phyloP scores from a whole-genome alignment of 2,329 filamentous ascomycete genomes.

The Knoxdaviesia proteae region DNA sequence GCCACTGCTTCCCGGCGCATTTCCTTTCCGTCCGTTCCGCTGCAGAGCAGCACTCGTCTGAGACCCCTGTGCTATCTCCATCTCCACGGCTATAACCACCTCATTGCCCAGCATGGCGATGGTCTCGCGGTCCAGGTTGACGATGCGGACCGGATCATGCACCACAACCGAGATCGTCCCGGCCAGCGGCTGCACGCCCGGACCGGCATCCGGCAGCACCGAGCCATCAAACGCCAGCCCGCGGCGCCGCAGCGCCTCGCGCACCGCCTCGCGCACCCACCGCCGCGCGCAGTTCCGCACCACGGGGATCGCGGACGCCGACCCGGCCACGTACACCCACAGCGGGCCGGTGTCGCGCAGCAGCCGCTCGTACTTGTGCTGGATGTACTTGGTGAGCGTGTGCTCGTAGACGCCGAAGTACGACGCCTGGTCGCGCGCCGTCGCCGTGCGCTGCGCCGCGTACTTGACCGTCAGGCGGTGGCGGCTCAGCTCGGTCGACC shows the following conservation, averaged over 20 bases:
- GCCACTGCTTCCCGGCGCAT: too few species aligned
- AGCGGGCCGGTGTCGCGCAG: constrained; percentile 2
- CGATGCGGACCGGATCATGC: neutral
- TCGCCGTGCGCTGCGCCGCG: constrained; percentile 1
- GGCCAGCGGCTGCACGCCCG: too few species aligned
- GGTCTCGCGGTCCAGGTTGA: neutral
- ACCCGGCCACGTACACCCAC: constrained; percentile 4
- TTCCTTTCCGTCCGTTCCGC: too few species aligned
- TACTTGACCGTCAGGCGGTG: constrained; percentile 1
- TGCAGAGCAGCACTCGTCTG: too few species aligned
- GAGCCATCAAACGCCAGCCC: constrained; percentile 3
- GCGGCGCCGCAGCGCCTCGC: constrained; percentile 3
- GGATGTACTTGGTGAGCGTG: constrained; percentile 3
- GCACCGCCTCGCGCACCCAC: constrained; percentile 4
- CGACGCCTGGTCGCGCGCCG: constrained; percentile 1
- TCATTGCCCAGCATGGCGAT: too few species aligned
- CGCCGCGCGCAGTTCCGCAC: constrained; percentile 4
- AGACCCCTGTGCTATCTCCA: too few species aligned
- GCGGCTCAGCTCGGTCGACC: neutral
- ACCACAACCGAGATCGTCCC: neutral
- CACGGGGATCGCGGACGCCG: constrained; percentile 1
- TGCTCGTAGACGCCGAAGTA: constrained; percentile 4
- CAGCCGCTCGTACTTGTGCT: constrained; percentile 4
- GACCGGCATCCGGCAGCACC: neutral
- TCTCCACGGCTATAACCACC: too few species aligned